Conservation (phyloP, 306 rosid genomes). For the Corylus avellana region DNA sequence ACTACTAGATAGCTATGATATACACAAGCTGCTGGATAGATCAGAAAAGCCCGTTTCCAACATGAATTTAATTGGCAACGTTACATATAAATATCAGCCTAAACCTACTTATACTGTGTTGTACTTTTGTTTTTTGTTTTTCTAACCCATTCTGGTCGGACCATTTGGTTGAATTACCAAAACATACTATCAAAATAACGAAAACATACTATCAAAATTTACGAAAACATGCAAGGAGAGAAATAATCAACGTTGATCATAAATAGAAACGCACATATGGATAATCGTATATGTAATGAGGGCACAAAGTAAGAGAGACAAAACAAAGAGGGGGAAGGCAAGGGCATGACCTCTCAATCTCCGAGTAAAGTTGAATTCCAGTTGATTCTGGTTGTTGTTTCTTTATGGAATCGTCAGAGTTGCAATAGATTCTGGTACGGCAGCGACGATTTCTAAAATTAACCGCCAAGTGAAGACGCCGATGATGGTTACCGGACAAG, state of each 20-base stretch:
- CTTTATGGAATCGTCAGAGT: constrained; percentile 26
- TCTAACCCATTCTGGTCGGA: too few relatives aligned
- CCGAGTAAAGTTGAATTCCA: constrained; percentile 74
- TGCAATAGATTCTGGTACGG: constrained; percentile 38
- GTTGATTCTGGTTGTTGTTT: constrained; percentile 41
- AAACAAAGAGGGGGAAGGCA: neutral
- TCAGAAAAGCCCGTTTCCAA: neutral
- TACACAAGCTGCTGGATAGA: neutral
- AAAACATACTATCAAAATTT: too few relatives aligned
- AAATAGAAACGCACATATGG: too few relatives aligned
- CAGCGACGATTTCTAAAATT: constrained; percentile 8
- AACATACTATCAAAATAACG: too few relatives aligned
- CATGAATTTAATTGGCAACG: too few relatives aligned
- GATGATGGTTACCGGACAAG: constrained; percentile 1
- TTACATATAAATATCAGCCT: too few relatives aligned
- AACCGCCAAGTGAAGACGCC: neutral
- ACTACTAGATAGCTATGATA: neutral
- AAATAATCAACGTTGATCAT: neutral
- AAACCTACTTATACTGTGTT: too few relatives aligned
- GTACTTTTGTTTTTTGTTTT: too few relatives aligned
- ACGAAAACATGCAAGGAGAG: too few relatives aligned
- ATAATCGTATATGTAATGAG: too few relatives aligned
- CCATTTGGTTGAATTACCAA: too few relatives aligned
- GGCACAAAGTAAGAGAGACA: neutral
- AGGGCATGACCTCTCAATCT: constrained; percentile 66